These are phyloP conservation scores for Bodo saltans DNA, from an alignment of 78 protist genomes.

Conservation along the genomic window DNA sequence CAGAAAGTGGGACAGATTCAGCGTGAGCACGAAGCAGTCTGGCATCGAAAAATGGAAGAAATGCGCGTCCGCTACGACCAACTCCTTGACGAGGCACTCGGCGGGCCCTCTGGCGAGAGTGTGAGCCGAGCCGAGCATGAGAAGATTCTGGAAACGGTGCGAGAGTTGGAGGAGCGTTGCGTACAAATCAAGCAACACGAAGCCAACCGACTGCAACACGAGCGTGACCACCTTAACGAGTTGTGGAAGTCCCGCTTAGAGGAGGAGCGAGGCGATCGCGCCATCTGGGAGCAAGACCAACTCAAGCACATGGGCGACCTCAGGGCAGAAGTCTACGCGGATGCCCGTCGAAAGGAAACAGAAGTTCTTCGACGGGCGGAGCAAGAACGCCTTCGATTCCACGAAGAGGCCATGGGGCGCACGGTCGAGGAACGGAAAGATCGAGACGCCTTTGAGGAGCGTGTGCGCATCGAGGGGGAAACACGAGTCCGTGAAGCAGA, in stretches of 20 bases:
- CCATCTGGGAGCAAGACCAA: neutral
- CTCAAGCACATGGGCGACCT: neutral
- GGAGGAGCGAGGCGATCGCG: constrained; percentile 7
- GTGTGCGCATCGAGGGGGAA: neutral
- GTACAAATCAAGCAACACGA: neutral
- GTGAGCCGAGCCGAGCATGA: neutral
- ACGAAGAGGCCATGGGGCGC: constrained; percentile 9
- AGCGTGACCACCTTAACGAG: constrained; percentile 1
- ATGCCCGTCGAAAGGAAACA: constrained; percentile 9
- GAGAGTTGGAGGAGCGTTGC: constrained; percentile 4
- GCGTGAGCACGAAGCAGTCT: neutral
- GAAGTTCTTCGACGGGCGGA: neutral
- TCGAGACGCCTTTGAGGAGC: constrained; percentile 1
- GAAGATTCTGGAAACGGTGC: neutral
- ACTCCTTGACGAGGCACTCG: constrained; percentile 12
- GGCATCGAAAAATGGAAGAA: neutral
- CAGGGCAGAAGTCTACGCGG: constrained; percentile 13
- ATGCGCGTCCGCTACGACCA: constrained; percentile 14
- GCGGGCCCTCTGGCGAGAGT: neutral
- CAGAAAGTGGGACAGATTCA: neutral
- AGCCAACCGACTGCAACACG: neutral
- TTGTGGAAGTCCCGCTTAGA: neutral
- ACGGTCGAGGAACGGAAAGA: constrained; percentile 14
- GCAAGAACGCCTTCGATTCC: neutral
- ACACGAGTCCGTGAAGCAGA: neutral